Conservation (phyloP, 148 eudicot genomes). For the Linanthus parryae region DNA sequence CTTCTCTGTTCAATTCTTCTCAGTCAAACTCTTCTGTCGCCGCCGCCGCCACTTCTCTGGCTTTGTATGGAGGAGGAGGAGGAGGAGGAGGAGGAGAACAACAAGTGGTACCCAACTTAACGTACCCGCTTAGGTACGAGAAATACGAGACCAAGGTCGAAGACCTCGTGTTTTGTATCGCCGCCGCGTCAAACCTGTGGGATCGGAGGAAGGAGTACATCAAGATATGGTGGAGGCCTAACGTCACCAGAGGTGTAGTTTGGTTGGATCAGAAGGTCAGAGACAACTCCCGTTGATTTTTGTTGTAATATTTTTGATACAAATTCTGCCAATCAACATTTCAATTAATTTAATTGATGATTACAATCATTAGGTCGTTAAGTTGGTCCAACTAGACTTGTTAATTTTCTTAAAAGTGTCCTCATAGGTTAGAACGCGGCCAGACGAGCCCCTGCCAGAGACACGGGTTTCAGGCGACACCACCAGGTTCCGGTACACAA, state of each 20-base stretch:
- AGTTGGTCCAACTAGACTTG: no score
- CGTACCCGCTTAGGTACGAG: no score
- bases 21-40: constrained; percentile 9
- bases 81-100: not conserved
- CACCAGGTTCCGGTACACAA: constrained; percentile 33
- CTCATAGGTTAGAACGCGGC: constrained; percentile 15
- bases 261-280: constrained; percentile 48
- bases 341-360: no score
- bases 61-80: not conserved
- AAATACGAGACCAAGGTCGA: constrained; percentile 24
- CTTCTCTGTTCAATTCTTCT: not conserved
- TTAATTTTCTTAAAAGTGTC: no score
- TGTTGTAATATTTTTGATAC: no score
- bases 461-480: constrained; percentile 36
- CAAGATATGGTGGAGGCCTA: constrained; percentile 57
- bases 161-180: constrained; percentile 58
- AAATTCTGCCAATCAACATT: no score
- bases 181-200: constrained; percentile 49
- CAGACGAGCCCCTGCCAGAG: constrained; percentile 33
- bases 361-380: no score
- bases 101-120: not conserved
- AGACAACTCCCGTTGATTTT: no score
- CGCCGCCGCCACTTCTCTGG: no score
- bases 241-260: constrained; percentile 49
- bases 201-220: constrained; percentile 49